Conservation (phyloP, 768 basidiomycete species). For the Trametes punicea region DNA sequence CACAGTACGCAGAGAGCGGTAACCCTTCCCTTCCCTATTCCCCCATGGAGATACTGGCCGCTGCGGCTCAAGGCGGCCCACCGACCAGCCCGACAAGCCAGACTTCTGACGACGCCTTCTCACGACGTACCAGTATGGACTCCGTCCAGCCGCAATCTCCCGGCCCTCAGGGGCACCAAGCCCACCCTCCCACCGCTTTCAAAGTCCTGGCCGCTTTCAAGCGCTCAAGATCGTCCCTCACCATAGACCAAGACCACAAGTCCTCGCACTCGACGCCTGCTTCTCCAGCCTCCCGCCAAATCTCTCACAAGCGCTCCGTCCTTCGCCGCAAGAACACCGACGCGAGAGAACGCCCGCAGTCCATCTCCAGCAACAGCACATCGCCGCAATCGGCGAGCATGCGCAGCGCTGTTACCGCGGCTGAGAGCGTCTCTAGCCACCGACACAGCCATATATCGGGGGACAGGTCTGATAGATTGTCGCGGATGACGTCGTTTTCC, state of each 20-base stretch:
- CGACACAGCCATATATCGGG: slow-evolving; percentile 19
- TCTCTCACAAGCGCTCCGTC: slow-evolving; percentile 34
- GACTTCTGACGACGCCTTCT: slow-evolving; percentile 51
- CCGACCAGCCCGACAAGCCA: slow-evolving; percentile 46
- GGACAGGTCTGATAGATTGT: slow-evolving; percentile 33
- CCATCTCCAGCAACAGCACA: slow-evolving; percentile 59
- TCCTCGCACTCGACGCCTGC: not conserved
- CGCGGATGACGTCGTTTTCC: slow-evolving; percentile 34
- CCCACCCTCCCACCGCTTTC: slow-evolving; percentile 56
- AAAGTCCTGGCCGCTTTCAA: slow-evolving; percentile 68
- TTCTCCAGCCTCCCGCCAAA: slow-evolving; percentile 7
- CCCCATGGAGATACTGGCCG: slow-evolving; percentile 44
- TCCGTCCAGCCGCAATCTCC: slow-evolving; percentile 31
- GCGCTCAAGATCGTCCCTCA: slow-evolving; percentile 56
- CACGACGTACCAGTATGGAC: slow-evolving; percentile 45
- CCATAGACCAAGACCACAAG: slow-evolving; percentile 21
- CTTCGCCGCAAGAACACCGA: slow-evolving; percentile 35
- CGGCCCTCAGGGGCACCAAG: slow-evolving; percentile 50
- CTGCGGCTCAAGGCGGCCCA: slow-evolving; percentile 28
- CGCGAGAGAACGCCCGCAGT: slow-evolving; percentile 48
- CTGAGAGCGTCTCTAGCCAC: slow-evolving; percentile 42
- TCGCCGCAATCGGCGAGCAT: slow-evolving; percentile 50
- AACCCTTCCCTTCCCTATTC: slow-evolving; percentile 51
- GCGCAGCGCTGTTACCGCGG: slow-evolving; percentile 51
- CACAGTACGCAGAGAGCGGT: slow-evolving; percentile 72